A percentile compares a stretch with the other conserved stretches of the same genome.
Conservation (phyloP, 2,329 filamentous ascomycete species). For the Alternaria brassicae region DNA sequence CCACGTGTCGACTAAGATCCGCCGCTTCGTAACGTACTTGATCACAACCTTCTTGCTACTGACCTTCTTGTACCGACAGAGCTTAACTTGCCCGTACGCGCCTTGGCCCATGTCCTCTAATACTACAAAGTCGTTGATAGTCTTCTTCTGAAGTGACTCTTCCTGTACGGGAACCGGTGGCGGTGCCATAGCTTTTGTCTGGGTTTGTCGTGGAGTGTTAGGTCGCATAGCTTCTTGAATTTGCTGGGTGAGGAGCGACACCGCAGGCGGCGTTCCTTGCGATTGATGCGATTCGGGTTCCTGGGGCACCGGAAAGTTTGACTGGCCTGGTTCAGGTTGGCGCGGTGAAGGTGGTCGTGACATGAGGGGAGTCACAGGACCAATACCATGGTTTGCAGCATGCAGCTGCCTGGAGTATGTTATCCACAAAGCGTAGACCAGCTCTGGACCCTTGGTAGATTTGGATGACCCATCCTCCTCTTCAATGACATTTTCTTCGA, state of each 20-base stretch:
- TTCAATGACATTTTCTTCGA: slow-evolving; percentile 69
- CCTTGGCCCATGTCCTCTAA: slow-evolving; percentile 98
- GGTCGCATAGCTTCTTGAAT: slow-evolving; percentile 59
- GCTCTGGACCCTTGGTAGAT: slow-evolving; percentile 65
- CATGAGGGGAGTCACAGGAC: slow-evolving; percentile 68
- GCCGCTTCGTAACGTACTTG: slow-evolving; percentile 96
- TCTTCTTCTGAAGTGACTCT: slow-evolving; percentile 67
- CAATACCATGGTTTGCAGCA: slow-evolving; percentile 68
- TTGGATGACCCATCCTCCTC: slow-evolving; percentile 59
- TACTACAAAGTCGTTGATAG: slow-evolving; percentile 88
- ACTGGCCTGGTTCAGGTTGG: slow-evolving; percentile 80
- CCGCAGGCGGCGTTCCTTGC: slow-evolving; percentile 47
- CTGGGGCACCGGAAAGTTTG: slow-evolving; percentile 50
- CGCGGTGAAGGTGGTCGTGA: slow-evolving; percentile 76
- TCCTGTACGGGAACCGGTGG: slow-evolving; percentile 23
- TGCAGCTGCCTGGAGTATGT: slow-evolving; percentile 95
- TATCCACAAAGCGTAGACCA: slow-evolving; percentile 95
- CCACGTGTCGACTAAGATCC: slow-evolving; percentile 98
- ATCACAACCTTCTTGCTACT: slow-evolving; percentile 84
- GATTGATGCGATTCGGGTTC: slow-evolving; percentile 46
- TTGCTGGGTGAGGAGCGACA: slow-evolving; percentile 60
- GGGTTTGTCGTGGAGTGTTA: slow-evolving; percentile 52
- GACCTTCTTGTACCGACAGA: slow-evolving; percentile 83
- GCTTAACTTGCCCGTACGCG: slow-evolving; percentile 96
- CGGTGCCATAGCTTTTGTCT: slow-evolving; percentile 24